Evolutionary conservation across 208 protist genomes (phyloP).

Genomic region (Crithidia brevicula): DNA sequence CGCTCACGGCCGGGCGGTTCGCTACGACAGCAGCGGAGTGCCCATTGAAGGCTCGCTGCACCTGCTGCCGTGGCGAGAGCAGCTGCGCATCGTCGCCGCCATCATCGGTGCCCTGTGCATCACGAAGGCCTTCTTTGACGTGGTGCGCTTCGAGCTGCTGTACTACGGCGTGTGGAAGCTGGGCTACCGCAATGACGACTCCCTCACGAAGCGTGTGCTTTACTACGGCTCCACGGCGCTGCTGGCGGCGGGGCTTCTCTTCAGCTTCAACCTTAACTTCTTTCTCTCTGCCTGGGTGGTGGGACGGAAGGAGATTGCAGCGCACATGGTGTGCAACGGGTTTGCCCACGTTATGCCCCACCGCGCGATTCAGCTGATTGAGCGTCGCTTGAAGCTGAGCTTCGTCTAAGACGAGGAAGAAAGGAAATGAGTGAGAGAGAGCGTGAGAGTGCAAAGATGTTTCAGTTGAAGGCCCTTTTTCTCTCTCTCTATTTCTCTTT

Average conservation of each 20-base stretch:
- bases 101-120: conserved; percentile 26
- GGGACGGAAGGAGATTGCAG: conserved; percentile 31
- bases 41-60: conserved; percentile 36
- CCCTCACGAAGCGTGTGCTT: conserved; percentile 22
- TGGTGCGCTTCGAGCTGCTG: conserved; percentile 40
- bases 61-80: conserved; percentile 31
- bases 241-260: conserved; percentile 23
- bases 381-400: conserved; percentile 10
- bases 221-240: conserved; percentile 44
- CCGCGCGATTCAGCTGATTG: conserved; percentile 5
- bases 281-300: conserved; percentile 28
- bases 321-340: conserved; percentile 25
- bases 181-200: conserved; percentile 28
- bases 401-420: not conserved
- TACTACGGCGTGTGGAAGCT: conserved; percentile 50
- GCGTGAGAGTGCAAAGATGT: not conserved
- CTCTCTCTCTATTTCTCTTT: conserved; percentile 1
- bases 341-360: conserved; percentile 24
- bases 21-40: conserved; percentile 34
- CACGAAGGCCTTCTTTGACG: conserved; percentile 37
- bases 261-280: conserved; percentile 33
- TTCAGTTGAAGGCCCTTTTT: not conserved
- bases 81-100: conserved; percentile 32
- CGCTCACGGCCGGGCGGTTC: conserved; percentile 10
- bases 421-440: not conserved